A percentile compares a stretch with the other conserved stretches of the same genome.
These are phyloP conservation scores for Volvariella volvacea DNA, from an alignment of 1,284 basidiomycete genomes.

Conservation along the genomic window DNA sequence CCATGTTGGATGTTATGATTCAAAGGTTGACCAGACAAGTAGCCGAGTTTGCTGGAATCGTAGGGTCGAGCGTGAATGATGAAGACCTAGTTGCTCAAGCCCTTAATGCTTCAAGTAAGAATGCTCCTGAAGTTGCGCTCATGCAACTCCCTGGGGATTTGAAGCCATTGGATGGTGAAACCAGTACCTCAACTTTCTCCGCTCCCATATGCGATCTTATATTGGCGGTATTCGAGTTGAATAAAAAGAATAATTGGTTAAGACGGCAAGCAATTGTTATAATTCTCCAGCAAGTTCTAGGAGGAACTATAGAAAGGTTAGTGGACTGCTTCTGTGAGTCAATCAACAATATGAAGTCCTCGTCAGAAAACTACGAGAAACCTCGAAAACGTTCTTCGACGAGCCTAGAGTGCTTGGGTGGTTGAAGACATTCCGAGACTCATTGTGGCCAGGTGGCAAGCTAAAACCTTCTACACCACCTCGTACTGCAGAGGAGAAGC, in stretches of 20 bases:
- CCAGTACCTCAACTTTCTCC: conserved; percentile 81
- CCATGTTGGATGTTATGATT: conserved; percentile 92
- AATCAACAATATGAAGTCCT: conserved; percentile 6
- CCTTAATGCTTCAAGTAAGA: conserved; percentile 60
- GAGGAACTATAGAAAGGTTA: conserved; percentile 91
- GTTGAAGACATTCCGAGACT: conserved; percentile 62
- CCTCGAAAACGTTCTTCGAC: conserved; percentile 54
- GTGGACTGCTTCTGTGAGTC: conserved; percentile 11
- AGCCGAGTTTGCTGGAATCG: conserved; percentile 79
- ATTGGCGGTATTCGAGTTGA: conserved; percentile 88
- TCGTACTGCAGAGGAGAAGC: conserved; percentile 77
- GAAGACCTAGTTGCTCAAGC: conserved; percentile 80
- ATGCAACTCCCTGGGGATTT: conserved; percentile 66
- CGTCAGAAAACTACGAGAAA: conserved; percentile 80
- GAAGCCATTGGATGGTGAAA: conserved; percentile 79
- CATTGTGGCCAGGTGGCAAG: conserved; percentile 80
- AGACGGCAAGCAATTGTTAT: conserved; percentile 95
- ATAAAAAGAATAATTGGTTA: conserved; percentile 95
- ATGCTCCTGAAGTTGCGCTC: conserved; percentile 57
- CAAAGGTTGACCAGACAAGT: conserved; percentile 83
- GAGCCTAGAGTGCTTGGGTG: conserved; percentile 64
- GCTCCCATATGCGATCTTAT: conserved; percentile 92
- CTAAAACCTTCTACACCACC: conserved; percentile 53
- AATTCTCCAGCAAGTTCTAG: conserved; percentile 91
- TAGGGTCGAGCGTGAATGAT: conserved; percentile 72